Percentiles rank a stretch among this genome's conserved stretches.
Conservation (phyloP, 257 asterid species). For the Linaria vulgaris region DNA sequence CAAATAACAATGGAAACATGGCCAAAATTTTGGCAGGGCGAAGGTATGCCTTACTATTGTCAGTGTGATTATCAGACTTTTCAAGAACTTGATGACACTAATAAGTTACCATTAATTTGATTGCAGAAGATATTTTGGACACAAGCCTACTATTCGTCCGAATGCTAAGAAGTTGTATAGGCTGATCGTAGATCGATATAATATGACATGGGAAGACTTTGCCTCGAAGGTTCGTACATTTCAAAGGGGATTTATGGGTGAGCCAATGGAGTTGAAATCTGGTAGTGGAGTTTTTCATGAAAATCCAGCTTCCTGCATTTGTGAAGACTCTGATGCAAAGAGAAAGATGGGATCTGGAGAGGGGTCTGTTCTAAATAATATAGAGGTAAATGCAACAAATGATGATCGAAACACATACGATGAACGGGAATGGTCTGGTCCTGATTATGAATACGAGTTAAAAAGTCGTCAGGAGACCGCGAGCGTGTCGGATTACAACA, state of each 20-base stretch:
- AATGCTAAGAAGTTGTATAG: conserved; percentile 77
- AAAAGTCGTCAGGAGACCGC: too few species aligned
- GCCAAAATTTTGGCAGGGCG: conserved; percentile 96
- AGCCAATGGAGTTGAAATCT: conserved; percentile 80
- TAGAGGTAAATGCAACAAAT: conserved; percentile 23
- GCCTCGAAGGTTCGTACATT: conserved; percentile 44
- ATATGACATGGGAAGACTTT: conserved; percentile 79
- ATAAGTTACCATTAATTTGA: background rate
- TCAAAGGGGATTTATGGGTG: conserved; percentile 94
- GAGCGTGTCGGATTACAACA: conserved; percentile 49
- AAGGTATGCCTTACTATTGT: conserved; percentile 44
- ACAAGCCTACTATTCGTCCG: conserved; percentile 95
- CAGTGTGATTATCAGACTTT: too few species aligned
- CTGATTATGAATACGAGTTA: too few species aligned
- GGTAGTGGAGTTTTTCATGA: conserved; percentile 97
- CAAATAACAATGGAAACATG: conserved; percentile 99
- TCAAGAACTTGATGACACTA: too few species aligned
- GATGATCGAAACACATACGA: conserved; percentile 49
- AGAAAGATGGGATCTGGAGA: conserved; percentile 29
- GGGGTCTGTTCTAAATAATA: conserved; percentile 24
- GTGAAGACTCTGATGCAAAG: conserved; percentile 67
- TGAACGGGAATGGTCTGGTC: conserved; percentile 72
- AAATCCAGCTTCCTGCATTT: conserved; percentile 86
- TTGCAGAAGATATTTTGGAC: conserved; percentile 95
- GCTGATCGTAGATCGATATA: conserved; percentile 56